Evolutionary conservation across 2,329 filamentous ascomycete species (phyloP).

Genomic region (Penicillium sp.): DNA sequence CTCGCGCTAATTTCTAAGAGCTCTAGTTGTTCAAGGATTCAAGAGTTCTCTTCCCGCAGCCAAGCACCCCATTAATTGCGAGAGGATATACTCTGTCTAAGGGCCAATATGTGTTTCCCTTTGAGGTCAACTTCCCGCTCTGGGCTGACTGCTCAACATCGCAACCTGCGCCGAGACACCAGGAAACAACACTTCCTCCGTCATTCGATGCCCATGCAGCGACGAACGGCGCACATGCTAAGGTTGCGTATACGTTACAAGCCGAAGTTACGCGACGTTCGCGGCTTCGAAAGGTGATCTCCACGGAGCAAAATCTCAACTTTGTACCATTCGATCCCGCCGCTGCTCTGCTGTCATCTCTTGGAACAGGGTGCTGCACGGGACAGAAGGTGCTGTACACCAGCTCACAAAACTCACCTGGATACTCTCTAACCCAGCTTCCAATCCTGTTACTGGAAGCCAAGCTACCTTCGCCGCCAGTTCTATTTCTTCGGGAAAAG

Average conservation of each 20-base stretch:
- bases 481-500: background rate
- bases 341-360: background rate
- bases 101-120: constrained; percentile 1
- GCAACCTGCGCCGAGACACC: background rate
- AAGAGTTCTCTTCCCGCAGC: background rate
- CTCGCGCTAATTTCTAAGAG: background rate
- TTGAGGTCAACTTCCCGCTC: constrained; percentile 1
- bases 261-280: background rate
- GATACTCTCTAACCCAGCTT: background rate
- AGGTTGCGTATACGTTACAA: background rate
- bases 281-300: background rate
- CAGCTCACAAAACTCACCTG: background rate
- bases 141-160: background rate
- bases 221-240: background rate
- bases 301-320: background rate
- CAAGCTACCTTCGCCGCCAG: background rate
- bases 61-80: background rate
- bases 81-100: background rate
- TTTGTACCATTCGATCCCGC: constrained; percentile 3
- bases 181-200: background rate
- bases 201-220: background rate
- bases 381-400: background rate
- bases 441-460: constrained; percentile 6
- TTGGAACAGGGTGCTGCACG: background rate
- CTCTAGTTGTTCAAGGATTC: constrained; percentile 1